Conservation (phyloP, 345 rosid species). For the Nephelium lappaceum region DNA sequence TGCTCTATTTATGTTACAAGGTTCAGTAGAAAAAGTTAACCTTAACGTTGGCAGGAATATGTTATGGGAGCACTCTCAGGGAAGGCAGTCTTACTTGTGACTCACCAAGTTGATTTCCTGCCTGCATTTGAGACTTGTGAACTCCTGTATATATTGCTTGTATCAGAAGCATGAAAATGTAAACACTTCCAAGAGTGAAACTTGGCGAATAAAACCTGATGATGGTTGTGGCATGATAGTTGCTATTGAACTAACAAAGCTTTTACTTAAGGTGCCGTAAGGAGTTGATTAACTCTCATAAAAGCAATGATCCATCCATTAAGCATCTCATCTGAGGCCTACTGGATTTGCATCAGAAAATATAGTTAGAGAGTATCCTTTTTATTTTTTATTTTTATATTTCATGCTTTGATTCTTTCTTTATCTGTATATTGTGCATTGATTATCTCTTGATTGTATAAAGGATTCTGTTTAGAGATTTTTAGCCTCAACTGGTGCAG, state of each 20-base stretch:
- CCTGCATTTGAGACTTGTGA: slow-evolving; percentile 89
- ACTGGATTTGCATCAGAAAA: slow-evolving; percentile 38
- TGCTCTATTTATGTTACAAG: not conserved
- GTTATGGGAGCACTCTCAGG: slow-evolving; percentile 71
- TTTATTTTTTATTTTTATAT: not conserved
- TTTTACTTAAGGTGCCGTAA: slow-evolving; percentile 76
- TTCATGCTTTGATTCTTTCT: not conserved
- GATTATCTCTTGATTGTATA: not conserved
- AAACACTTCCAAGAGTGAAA: slow-evolving; percentile 40
- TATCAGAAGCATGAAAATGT: slow-evolving; percentile 53
- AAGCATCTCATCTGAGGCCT: slow-evolving; percentile 34
- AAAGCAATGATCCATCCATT: slow-evolving; percentile 36
- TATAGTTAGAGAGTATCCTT: slow-evolving; percentile 85
- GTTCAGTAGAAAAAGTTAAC: slow-evolving; percentile 27
- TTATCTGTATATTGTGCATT: slow-evolving; percentile 7
- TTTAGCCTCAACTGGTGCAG: slow-evolving; percentile 12
- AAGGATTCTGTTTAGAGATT: not conserved
- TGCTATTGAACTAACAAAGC: slow-evolving; percentile 51
- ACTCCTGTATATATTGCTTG: slow-evolving; percentile 58
- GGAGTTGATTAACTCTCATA: slow-evolving; percentile 54
- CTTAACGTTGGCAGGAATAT: slow-evolving; percentile 64
- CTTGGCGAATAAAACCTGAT: slow-evolving; percentile 30
- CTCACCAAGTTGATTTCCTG: slow-evolving; percentile 97
- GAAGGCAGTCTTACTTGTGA: slow-evolving; percentile 82
- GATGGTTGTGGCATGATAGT: slow-evolving; percentile 33